A percentile compares a stretch with the other conserved stretches of the same genome.
Conservation (phyloP, 352 stramenopile genomes). For the Pelagophyceae sp. region DNA sequence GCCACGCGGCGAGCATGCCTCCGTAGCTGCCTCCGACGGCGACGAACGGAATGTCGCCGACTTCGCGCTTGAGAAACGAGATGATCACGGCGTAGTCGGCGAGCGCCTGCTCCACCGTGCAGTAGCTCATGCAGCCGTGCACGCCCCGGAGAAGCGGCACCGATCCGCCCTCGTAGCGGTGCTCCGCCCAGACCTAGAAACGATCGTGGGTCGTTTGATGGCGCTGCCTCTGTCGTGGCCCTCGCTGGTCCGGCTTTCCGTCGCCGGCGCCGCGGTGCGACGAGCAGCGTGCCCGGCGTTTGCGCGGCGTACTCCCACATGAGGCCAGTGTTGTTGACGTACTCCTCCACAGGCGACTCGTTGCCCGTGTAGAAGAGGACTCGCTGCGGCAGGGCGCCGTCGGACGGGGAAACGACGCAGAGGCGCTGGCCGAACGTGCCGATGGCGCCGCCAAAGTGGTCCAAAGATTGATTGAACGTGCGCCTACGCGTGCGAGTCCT, state of each 20-base stretch:
- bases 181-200: conserved; percentile 84
- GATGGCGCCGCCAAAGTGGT: conserved; percentile 67
- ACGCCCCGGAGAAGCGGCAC: conserved; percentile 36
- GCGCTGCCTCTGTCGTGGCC: too few species aligned
- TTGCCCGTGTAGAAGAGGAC: conserved; percentile 90
- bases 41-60: conserved; percentile 64
- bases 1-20: conserved; percentile 77
- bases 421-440: conserved; percentile 64
- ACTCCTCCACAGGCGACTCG: conserved; percentile 81
- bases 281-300: too few species aligned
- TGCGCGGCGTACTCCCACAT: conserved; percentile 71
- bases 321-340: conserved; percentile 80
- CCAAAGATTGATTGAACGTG: conserved; percentile 69
- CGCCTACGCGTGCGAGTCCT: too few species aligned
- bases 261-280: too few species aligned
- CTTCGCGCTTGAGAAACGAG: conserved; percentile 58
- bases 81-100: conserved; percentile 73
- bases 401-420: conserved; percentile 67
- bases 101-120: conserved; percentile 72
- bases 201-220: conserved; percentile 64
- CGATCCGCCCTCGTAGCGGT: conserved; percentile 86
- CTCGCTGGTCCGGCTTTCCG: too few species aligned
- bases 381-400: conserved; percentile 48
- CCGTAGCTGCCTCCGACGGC: conserved; percentile 78
- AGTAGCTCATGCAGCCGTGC: conserved; percentile 45